Evolutionary conservation across 768 basidiomycete species (phyloP).

Genomic region (Rhizopogon sp.): DNA sequence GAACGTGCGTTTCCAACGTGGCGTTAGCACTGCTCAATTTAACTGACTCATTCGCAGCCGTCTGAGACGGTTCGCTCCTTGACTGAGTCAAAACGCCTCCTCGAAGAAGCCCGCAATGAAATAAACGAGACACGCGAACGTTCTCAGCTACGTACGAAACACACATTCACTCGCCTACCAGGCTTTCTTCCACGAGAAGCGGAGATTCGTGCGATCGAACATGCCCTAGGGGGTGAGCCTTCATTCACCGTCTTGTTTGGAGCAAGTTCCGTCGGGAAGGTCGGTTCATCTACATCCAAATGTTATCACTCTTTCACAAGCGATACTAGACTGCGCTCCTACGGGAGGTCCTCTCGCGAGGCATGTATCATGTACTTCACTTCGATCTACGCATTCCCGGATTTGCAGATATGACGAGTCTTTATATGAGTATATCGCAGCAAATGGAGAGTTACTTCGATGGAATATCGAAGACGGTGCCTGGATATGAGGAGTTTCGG

Average conservation of each 20-base stretch:
- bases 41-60: conserved; percentile 41
- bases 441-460: conserved; percentile 83
- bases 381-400: conserved; percentile 83
- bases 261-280: conserved; percentile 80
- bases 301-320: not conserved
- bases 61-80: conserved; percentile 75
- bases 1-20: conserved; percentile 46
- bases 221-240: conserved; percentile 60
- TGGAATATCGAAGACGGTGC: conserved; percentile 48
- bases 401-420: conserved; percentile 74
- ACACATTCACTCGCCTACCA: conserved; percentile 74
- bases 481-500: conserved; percentile 69
- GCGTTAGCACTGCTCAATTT: conserved; percentile 1
- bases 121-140: conserved; percentile 64
- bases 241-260: conserved; percentile 80
- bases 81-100: conserved; percentile 67
- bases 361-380: conserved; percentile 73
- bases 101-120: conserved; percentile 77
- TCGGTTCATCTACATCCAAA: conserved; percentile 13
- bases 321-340: conserved; percentile 62
- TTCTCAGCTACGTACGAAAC: conserved; percentile 62
- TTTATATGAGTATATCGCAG: conserved; percentile 71
- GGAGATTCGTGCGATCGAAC: conserved; percentile 63
- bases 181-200: conserved; percentile 66
- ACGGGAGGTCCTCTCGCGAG: conserved; percentile 66